Base-by-base conservation (phyloP, 202 grass and related monocot species). In the Miscanthus sacchariflorus region DNA sequence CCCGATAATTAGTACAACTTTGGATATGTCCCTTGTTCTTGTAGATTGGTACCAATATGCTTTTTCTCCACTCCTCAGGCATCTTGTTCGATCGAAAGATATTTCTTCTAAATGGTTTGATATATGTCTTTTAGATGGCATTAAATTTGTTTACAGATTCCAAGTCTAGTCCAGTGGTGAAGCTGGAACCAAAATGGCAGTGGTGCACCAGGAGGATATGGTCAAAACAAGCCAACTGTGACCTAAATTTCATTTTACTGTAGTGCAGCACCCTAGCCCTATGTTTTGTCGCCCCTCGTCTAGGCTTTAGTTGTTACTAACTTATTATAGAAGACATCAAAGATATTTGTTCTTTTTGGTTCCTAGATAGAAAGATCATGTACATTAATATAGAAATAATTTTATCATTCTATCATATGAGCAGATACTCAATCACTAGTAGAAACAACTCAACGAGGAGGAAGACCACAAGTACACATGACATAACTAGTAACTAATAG, bases 251-350 rank as follows among this genome's bases (percentile, higher is more conserved):
- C 54, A 58, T 58, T 58, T 58, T 58, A 58, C 54, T 58, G 54
- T 58, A 58, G 19, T 9, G 54, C 54, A 21, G 54, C 54, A 58
- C 54, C 46, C 46, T 54, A 76, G 9, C 48, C 8, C 74, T 56
- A 54, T 77, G 14, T 19, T 36, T 0, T 36, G 28, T 56, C 33
- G 11, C 27, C 17, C 30, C 50, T 78, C 2, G 33, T 59, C 38
- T 73, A 83, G 36, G 52, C 9, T 74, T 74, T 83, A 30, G 50
- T 73, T 56, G 58, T 61, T 61, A 68, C 28, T 68, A 68, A 33
- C 65, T 68, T 68, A 30, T 36, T 40, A 77, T 11, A 76, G 33
- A 77, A 89, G 14, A 80, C 28, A 70, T 28, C n/a, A 63, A 78
- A 7, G 9, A 77, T 43, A 78, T 78, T 85, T 35, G 10, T 58